These are phyloP conservation scores for Prinsepia uniflora DNA, from an alignment of 306 rosid genomes.

Conservation along the genomic window DNA sequence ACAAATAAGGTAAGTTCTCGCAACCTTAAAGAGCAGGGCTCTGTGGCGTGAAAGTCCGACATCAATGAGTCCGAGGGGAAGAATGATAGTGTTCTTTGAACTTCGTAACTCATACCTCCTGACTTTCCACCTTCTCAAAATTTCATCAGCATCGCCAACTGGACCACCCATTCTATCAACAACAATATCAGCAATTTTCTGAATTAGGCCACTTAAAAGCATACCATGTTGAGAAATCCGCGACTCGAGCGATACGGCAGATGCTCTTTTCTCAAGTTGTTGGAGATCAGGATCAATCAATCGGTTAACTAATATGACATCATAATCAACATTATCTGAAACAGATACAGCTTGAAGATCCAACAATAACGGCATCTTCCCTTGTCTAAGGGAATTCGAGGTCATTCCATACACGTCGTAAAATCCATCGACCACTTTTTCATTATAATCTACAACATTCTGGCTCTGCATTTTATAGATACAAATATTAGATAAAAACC, in stretches of 20 bases:
- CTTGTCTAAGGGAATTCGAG: conserved; percentile 57
- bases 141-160: conserved; percentile 76
- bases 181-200: conserved; percentile 85
- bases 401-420: conserved; percentile 78
- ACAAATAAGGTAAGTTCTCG: conserved; percentile 15
- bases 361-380: conserved; percentile 85
- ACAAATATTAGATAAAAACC: conserved; percentile 27
- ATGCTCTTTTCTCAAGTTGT: conserved; percentile 63
- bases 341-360: conserved; percentile 62
- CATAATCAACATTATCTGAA: conserved; percentile 64
- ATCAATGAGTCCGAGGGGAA: conserved; percentile 88
- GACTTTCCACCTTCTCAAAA: conserved; percentile 64
- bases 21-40: conserved; percentile 94
- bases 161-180: conserved; percentile 97
- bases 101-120: conserved; percentile 70
- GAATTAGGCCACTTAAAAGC: conserved; percentile 66
- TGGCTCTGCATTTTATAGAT: conserved; percentile 63
- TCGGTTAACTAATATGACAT: conserved; percentile 79
- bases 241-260: conserved; percentile 44
- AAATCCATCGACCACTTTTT: conserved; percentile 92
- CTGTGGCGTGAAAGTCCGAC: conserved; percentile 98
- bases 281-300: conserved; percentile 61
- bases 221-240: conserved; percentile 54
- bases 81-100: conserved; percentile 55
- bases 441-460: conserved; percentile 75